Base-by-base conservation (phyloP, 2,329 filamentous ascomycete species). In the Plenodomus lindquistii region DNA sequence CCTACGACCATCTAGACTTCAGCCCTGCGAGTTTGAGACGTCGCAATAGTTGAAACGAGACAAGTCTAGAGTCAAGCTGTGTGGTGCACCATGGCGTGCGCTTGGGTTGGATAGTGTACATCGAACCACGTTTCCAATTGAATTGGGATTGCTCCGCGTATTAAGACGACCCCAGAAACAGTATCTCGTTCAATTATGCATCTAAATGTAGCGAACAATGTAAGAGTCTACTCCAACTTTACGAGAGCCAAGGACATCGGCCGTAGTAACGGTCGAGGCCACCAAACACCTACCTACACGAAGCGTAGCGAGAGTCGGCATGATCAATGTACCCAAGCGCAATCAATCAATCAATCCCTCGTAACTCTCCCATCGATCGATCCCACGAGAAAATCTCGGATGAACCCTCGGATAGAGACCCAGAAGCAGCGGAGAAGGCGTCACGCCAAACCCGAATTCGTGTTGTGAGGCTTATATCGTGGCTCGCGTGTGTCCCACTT, bases 11-110 rank as follows among this genome's bases (percentile, higher is more conserved):
- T 54, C 50, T 52, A 52, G 53, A 48, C 49, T 44, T 37, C 41
- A 46, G 46, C 47, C 19, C 20, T 27, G 38, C 29, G n/a, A 21
- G 36, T 19, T 16, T 3, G n/a, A 16, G 29, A 37, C 4, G 19
- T n/a, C n/a, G n/a, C 10, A 29, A 8, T 40, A 44, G 39, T 44
- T 34, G 21, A 40, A 35, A 20, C 34, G 44, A 42, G 48, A 50
- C 50, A 42, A 55, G 44, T n/a, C 52, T 59, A 59, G 50, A 54
- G 48, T 44, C 44, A 36, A 54, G 50, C 55, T 53, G 51, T 53
- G 51, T 40, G 38, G 40, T 42, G 27, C 52, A 45, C 52, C 44
- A 57, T 40, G 42, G 49, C 48, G 45, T 41, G 34, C 46, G 40
- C 22, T 24, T 24, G 22, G 10, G 22, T 5, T 24, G 22, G n/a